Percentiles rank a stretch among this genome's conserved stretches.
Evolutionary conservation across 2,329 filamentous ascomycete genomes (phyloP).

Genomic region (Huntiella moniliformis): DNA sequence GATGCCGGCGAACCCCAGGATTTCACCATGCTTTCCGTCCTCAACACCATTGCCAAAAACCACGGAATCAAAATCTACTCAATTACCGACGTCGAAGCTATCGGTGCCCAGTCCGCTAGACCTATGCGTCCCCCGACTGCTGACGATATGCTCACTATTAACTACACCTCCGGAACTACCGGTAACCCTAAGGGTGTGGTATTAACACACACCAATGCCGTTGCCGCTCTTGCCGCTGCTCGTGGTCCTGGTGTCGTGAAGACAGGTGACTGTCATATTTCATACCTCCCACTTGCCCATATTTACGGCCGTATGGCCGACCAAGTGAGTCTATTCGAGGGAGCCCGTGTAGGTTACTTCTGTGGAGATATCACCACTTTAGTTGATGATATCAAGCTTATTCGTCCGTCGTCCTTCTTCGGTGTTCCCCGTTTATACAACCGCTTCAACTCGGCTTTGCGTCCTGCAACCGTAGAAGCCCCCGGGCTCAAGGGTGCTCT

Average conservation of each 20-base stretch:
- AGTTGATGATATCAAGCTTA: slow-evolving; percentile 75
- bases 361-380: slow-evolving; percentile 74
- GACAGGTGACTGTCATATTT: slow-evolving; percentile 46
- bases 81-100: slow-evolving; percentile 60
- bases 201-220: slow-evolving; percentile 62
- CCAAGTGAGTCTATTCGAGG: slow-evolving; percentile 52
- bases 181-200: slow-evolving; percentile 69
- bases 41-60: slow-evolving; percentile 56
- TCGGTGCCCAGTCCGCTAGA: slow-evolving; percentile 53
- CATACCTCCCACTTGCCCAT: slow-evolving; percentile 84
- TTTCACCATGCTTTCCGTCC: slow-evolving; percentile 58
- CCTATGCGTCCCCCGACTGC: slow-evolving; percentile 52
- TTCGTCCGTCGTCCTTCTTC: slow-evolving; percentile 65
- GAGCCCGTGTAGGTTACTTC: slow-evolving; percentile 73
- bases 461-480: slow-evolving; percentile 58
- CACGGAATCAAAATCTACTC: slow-evolving; percentile 63
- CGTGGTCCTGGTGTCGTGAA: slow-evolving; percentile 34
- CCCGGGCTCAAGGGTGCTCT: slow-evolving; percentile 64
- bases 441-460: slow-evolving; percentile 69
- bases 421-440: slow-evolving; percentile 88
- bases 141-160: slow-evolving; percentile 71
- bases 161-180: slow-evolving; percentile 77
- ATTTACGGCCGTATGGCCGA: slow-evolving; percentile 82
- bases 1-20: slow-evolving; percentile 60
- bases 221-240: slow-evolving; percentile 48